phyloP scores from a whole-genome alignment of 179 eudicot genomes.

The Sideroxylon spinosum region DNA sequence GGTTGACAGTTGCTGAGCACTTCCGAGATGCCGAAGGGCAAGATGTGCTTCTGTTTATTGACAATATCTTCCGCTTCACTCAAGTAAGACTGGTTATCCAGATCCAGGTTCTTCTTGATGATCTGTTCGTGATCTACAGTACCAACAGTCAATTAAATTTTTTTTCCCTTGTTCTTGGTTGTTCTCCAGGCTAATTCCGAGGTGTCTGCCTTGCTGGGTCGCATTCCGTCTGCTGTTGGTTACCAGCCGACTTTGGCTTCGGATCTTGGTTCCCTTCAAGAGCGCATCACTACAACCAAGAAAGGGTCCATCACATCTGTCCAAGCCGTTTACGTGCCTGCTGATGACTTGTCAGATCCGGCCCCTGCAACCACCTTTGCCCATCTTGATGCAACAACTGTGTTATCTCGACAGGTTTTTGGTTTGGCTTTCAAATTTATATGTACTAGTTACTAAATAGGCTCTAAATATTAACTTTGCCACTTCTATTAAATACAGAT shows the following conservation, averaged over 20 bases:
- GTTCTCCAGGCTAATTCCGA: conserved; percentile 61
- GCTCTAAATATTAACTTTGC: neutral
- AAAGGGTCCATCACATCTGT: conserved; percentile 45
- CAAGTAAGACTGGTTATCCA: conserved; percentile 23
- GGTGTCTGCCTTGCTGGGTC: conserved; percentile 49
- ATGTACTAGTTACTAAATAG: neutral
- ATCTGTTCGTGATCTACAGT: neutral
- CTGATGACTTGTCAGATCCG: conserved; percentile 49
- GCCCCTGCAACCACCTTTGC: conserved; percentile 50
- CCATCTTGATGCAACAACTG: conserved; percentile 44
- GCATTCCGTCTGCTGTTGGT: conserved; percentile 51
- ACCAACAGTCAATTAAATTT: neutral
- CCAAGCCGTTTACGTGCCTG: conserved; percentile 48
- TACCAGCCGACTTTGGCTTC: conserved; percentile 43
- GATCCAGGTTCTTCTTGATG: neutral
- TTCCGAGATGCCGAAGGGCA: conserved; percentile 54
- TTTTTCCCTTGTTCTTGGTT: neutral
- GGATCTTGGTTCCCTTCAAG: conserved; percentile 43
- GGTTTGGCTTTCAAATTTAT: neutral
- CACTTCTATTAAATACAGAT: conserved; percentile 33
- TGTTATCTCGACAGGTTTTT: conserved; percentile 37
- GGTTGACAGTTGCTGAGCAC: conserved; percentile 55
- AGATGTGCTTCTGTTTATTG: conserved; percentile 48
- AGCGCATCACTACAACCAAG: conserved; percentile 39
- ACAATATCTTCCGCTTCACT: conserved; percentile 53